A percentile compares a stretch with the other conserved stretches of the same genome.
Evolutionary conservation across 352 stramenopile species (phyloP).

Genomic region (Pythium dissotocum): DNA sequence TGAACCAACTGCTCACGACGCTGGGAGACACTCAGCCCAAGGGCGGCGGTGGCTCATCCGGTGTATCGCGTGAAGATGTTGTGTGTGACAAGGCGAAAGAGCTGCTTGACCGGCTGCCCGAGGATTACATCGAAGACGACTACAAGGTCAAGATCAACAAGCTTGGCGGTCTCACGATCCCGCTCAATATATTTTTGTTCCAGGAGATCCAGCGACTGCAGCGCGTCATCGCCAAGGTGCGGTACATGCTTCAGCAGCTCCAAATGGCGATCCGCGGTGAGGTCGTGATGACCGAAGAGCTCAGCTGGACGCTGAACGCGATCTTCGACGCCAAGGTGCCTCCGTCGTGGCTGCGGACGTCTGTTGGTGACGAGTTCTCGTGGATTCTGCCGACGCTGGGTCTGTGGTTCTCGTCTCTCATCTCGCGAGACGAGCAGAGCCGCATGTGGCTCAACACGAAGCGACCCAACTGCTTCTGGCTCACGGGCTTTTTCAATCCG

Average conservation of each 20-base stretch:
- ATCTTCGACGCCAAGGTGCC: slow-evolving; percentile 97
- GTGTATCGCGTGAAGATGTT: slow-evolving; percentile 93
- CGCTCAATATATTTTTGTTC: slow-evolving; percentile 99
- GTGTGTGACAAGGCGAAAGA: slow-evolving; percentile 96
- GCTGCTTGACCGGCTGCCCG: slow-evolving; percentile 92
- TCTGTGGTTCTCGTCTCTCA: slow-evolving; percentile 97
- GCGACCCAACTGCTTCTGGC: slow-evolving; percentile 95
- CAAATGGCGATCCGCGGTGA: slow-evolving; percentile 98
- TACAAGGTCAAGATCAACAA: slow-evolving; percentile 97
- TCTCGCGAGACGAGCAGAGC: slow-evolving; percentile 95
- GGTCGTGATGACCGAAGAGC: slow-evolving; percentile 97
- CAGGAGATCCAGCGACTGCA: slow-evolving; percentile 98
- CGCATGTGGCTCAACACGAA: slow-evolving; percentile 95
- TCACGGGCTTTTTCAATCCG: slow-evolving; percentile 98
- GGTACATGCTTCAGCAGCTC: slow-evolving; percentile 94
- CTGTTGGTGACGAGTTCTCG: slow-evolving; percentile 97
- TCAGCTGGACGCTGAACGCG: slow-evolving; percentile 94
- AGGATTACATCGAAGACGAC: slow-evolving; percentile 97
- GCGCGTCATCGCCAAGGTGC: slow-evolving; percentile 95
- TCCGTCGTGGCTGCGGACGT: slow-evolving; percentile 94
- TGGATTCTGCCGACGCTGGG: slow-evolving; percentile 96
- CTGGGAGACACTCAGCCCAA: slow-evolving; percentile 96
- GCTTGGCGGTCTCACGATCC: slow-evolving; percentile 91
- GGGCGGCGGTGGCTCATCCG: slow-evolving; percentile 83
- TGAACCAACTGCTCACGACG: slow-evolving; percentile 93